phyloP scores from a whole-genome alignment of 345 rosid genomes.

The Eucalyptus regnans region DNA sequence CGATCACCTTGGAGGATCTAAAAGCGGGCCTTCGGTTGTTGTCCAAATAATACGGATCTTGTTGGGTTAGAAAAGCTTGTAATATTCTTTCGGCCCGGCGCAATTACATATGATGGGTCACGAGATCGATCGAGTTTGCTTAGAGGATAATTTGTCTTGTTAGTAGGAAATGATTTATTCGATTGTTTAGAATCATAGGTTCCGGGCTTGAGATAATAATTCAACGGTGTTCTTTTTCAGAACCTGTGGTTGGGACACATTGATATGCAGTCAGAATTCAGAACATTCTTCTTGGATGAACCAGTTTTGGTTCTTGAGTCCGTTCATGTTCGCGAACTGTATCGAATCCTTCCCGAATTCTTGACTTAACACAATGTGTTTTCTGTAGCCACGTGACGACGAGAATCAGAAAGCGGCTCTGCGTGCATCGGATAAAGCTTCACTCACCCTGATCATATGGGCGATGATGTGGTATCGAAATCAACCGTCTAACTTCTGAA shows the following conservation, averaged over 20 bases:
- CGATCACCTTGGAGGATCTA: constrained; percentile 66
- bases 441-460: not conserved
- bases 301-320: not conserved
- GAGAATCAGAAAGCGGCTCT: not conserved
- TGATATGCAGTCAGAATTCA: not conserved
- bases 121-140: not conserved
- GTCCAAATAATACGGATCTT: constrained; percentile 8
- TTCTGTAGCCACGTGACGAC: not conserved
- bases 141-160: not conserved
- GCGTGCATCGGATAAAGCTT: not conserved
- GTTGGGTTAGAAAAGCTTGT: not conserved
- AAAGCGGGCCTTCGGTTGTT: constrained; percentile 53
- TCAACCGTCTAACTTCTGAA: not conserved
- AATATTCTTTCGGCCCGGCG: not conserved
- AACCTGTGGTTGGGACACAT: not conserved
- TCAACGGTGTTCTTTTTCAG: not conserved
- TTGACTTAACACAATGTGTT: not conserved
- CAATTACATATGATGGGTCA: not conserved
- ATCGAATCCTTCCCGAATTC: not conserved
- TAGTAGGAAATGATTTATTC: not conserved
- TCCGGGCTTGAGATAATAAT: not conserved
- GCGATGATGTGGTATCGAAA: not conserved
- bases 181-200: not conserved
- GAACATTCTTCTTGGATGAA: not conserved
- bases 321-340: not conserved